These are phyloP conservation scores for Arthroderma sp. DNA, from an alignment of 2,329 filamentous ascomycete genomes.

Conservation along the genomic window DNA sequence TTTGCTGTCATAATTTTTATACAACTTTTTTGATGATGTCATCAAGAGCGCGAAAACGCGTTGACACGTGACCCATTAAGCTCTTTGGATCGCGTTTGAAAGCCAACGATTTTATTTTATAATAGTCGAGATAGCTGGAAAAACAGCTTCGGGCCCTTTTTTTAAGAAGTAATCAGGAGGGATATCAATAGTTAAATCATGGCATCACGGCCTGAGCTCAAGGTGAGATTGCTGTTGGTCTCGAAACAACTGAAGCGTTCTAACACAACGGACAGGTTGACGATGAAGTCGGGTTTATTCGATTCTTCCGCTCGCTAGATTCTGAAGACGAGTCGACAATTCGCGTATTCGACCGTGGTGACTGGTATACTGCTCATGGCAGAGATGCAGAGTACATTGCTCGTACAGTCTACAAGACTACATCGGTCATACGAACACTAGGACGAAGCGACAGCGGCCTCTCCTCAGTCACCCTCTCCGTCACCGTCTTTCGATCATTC, in stretches of 20 bases:
- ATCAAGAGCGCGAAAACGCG: slow-evolving; percentile 8
- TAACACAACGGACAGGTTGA: slow-evolving; percentile 53
- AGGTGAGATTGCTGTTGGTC: slow-evolving; percentile 7
- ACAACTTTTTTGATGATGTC: not conserved
- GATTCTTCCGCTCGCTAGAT: slow-evolving; percentile 82
- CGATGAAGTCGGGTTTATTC: slow-evolving; percentile 93
- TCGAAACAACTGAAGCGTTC: not conserved
- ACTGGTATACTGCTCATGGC: slow-evolving; percentile 69
- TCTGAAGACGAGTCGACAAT: slow-evolving; percentile 56
- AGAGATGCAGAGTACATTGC: slow-evolving; percentile 38
- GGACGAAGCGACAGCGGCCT: slow-evolving; percentile 77
- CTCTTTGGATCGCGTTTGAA: slow-evolving; percentile 8
- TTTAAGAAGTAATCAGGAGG: not conserved
- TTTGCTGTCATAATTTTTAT: not conserved
- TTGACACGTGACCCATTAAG: slow-evolving; percentile 12
- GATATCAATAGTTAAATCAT: not conserved
- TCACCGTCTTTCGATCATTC: slow-evolving; percentile 91
- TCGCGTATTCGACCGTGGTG: slow-evolving; percentile 83
- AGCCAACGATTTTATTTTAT: not conserved
- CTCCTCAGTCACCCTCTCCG: slow-evolving; percentile 86
- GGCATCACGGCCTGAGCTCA: slow-evolving; percentile 12
- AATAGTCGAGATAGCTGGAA: not conserved
- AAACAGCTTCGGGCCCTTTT: not conserved
- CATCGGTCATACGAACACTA: slow-evolving; percentile 81
- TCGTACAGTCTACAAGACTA: slow-evolving; percentile 85